phyloP scores from a whole-genome alignment of 805 yeast genomes.

The Candida endomychidarum region DNA sequence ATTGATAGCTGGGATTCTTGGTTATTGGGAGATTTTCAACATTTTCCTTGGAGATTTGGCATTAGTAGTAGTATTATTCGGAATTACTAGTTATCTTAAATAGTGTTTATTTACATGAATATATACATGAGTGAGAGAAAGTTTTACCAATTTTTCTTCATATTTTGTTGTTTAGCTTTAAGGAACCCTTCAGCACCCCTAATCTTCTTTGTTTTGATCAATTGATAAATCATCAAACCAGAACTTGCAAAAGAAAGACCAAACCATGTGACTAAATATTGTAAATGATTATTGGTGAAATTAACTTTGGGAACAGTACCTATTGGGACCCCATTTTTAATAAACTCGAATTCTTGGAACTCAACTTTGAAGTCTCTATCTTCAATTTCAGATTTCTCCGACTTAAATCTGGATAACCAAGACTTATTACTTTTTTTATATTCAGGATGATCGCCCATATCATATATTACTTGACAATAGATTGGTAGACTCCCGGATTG shows the following conservation, averaged over 20 bases:
- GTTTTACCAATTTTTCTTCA: slow-evolving; percentile 28
- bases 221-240: slow-evolving; percentile 51
- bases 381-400: slow-evolving; percentile 10
- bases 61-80: slow-evolving; percentile 39
- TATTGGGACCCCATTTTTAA: slow-evolving; percentile 84
- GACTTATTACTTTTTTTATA: slow-evolving; percentile 40
- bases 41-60: slow-evolving; percentile 39
- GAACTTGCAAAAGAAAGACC: slow-evolving; percentile 77
- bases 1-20: slow-evolving; percentile 26
- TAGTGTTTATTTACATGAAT: slow-evolving; percentile 8
- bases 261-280: slow-evolving; percentile 93
- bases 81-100: slow-evolving; percentile 26
- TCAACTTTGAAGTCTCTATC: slow-evolving; percentile 34
- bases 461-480: slow-evolving; percentile 72
- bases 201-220: slow-evolving; percentile 30
- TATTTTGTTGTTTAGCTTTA: slow-evolving; percentile 39
- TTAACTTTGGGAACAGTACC: slow-evolving; percentile 82
- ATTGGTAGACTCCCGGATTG: slow-evolving; percentile 68
- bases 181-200: slow-evolving; percentile 40
- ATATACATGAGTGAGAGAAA: not conserved
- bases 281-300: slow-evolving; percentile 85
- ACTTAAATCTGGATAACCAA: slow-evolving; percentile 25
- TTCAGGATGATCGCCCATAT: slow-evolving; percentile 63
- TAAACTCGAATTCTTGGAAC: slow-evolving; percentile 52
- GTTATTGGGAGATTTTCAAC: slow-evolving; percentile 38